phyloP scores from a whole-genome alignment of 2,329 filamentous ascomycete species.

The Aspergillus sp. region DNA sequence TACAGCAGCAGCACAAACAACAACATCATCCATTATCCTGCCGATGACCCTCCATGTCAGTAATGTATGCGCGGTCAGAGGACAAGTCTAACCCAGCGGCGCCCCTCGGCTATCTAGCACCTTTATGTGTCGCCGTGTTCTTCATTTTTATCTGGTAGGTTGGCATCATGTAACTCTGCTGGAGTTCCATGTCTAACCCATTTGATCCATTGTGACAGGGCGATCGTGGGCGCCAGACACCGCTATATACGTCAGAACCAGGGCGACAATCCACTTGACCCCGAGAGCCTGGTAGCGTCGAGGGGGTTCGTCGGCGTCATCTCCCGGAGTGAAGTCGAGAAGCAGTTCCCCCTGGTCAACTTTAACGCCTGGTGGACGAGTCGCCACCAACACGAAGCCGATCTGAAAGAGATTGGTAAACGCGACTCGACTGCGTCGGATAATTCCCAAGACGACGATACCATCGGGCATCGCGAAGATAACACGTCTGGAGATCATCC shows the following conservation, averaged over 20 bases:
- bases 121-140: constrained; percentile 15
- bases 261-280: constrained; percentile 5
- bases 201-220: constrained; percentile 5
- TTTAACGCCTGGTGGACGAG: constrained; percentile 12
- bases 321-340: constrained; percentile 9
- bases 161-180: background rate
- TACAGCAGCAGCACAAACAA: too few species aligned
- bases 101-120: constrained; percentile 17
- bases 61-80: constrained; percentile 6
- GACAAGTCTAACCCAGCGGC: constrained; percentile 7
- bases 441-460: background rate
- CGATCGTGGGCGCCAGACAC: constrained; percentile 10
- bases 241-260: constrained; percentile 3
- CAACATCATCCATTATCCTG: background rate
- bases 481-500: background rate
- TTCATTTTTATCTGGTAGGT: constrained; percentile 17
- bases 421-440: background rate
- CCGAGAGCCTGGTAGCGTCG: constrained; percentile 9
- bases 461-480: background rate
- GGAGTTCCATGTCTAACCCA: too few species aligned
- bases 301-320: constrained; percentile 8
- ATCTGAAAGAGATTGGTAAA: background rate
- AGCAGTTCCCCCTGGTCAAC: constrained; percentile 12
- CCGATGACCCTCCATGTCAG: background rate
- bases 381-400: background rate